Conservation (phyloP, 2,329 filamentous ascomycete species). For the Lecanoromycetidae sp. region DNA sequence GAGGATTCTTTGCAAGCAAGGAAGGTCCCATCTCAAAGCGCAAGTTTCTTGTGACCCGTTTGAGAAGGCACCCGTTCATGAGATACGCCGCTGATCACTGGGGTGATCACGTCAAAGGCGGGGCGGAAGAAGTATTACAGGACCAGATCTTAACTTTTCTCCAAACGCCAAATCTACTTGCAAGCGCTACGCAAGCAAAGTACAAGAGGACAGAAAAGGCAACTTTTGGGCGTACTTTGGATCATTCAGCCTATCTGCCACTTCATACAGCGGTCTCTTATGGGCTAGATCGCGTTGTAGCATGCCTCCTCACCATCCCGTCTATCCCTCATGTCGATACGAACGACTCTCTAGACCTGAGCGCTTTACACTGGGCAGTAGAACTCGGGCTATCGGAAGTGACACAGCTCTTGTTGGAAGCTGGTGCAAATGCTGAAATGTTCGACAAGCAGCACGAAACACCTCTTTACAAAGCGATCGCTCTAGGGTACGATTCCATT, state of each 20-base stretch:
- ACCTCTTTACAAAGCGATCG: background rate
- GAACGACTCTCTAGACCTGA: background rate
- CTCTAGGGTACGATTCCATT: background rate
- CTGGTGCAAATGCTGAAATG: background rate
- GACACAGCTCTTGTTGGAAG: background rate
- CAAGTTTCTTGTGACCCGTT: background rate
- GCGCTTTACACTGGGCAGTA: background rate
- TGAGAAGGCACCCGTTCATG: background rate
- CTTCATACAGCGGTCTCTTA: background rate
- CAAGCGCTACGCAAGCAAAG: background rate
- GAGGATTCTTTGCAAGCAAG: no score
- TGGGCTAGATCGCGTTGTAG: background rate
- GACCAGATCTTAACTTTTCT: background rate
- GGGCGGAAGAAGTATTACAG: background rate
- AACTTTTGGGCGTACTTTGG: background rate
- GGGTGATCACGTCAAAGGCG: background rate
- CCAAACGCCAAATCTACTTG: background rate
- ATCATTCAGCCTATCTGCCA: background rate
- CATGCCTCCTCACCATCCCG: background rate
- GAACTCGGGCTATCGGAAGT: background rate
- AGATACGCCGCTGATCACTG: background rate
- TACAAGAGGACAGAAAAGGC: background rate
- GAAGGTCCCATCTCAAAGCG: background rate
- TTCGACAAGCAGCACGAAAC: background rate
- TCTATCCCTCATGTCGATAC: background rate